Evolutionary conservation across 2,329 filamentous ascomycete species (phyloP).

Genomic region (Westerdykella aurantiaca): DNA sequence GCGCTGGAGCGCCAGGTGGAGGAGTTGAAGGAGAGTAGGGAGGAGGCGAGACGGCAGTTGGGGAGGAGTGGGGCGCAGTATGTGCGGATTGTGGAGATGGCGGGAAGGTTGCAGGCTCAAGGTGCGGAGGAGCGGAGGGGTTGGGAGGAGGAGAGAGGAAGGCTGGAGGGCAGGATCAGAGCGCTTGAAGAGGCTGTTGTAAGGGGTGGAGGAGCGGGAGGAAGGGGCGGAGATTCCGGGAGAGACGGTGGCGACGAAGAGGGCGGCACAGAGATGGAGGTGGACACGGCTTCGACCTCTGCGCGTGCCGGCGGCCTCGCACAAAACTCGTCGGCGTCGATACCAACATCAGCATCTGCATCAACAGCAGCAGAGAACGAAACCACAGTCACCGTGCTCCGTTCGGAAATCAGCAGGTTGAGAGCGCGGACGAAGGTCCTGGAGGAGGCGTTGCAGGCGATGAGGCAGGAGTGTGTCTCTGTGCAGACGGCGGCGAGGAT

Average conservation of each 20-base stretch:
- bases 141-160: constrained; percentile 37
- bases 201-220: constrained; percentile 8
- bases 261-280: background rate
- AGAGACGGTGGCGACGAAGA: background rate
- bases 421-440: constrained; percentile 24
- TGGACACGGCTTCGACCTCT: background rate
- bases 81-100: constrained; percentile 48
- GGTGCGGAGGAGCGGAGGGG: constrained; percentile 40
- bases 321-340: background rate
- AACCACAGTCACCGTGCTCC: constrained; percentile 24
- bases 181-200: constrained; percentile 35
- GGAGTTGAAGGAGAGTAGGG: constrained; percentile 44
- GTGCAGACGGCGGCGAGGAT: constrained; percentile 22
- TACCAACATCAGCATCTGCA: constrained; percentile 4
- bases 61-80: constrained; percentile 46
- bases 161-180: constrained; percentile 33
- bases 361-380: constrained; percentile 4
- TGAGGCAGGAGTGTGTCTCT: constrained; percentile 23
- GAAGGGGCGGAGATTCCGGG: constrained; percentile 1
- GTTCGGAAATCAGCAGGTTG: constrained; percentile 26
- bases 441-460: constrained; percentile 21
- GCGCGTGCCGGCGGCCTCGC: background rate
- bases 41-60: constrained; percentile 41
- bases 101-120: constrained; percentile 41
- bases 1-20: constrained; percentile 47